phyloP scores from a whole-genome alignment of 2,329 filamentous ascomycete genomes.

The Monilinia polystroma region DNA sequence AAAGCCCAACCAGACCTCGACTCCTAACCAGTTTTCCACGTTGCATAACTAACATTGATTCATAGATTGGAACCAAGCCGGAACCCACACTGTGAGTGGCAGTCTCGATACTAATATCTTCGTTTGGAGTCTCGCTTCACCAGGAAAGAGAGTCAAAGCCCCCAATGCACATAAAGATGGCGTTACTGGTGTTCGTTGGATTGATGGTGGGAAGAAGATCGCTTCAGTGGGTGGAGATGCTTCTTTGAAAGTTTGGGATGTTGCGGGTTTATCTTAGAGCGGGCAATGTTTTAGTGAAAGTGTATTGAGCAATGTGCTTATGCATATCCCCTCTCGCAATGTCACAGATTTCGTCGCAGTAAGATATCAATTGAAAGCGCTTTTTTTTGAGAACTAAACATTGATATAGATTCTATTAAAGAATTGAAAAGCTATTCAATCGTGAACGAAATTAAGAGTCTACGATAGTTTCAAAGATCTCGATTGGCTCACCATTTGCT shows the following conservation, averaged over 20 bases:
- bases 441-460: background rate
- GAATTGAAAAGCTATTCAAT: background rate
- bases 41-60: background rate
- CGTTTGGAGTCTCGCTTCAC: conserved; percentile 83
- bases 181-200: conserved; percentile 84
- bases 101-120: conserved; percentile 88
- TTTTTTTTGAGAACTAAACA: background rate
- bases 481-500: background rate
- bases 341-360: background rate
- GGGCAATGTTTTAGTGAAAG: background rate
- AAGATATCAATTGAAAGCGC: conserved; percentile 2
- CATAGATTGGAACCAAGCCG: conserved; percentile 70
- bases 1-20: background rate
- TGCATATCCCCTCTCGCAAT: conserved; percentile 11
- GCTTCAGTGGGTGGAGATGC: conserved; percentile 84
- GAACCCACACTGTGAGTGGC: conserved; percentile 78
- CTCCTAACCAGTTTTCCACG: background rate
- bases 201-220: conserved; percentile 63
- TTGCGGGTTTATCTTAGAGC: conserved; percentile 53
- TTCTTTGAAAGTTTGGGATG: conserved; percentile 83
- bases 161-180: conserved; percentile 94
- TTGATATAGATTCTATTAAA: background rate
- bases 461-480: background rate
- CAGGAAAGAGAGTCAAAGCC: conserved; percentile 79
- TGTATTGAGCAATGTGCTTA: background rate